Evolutionary conservation across 2,329 filamentous ascomycete species (phyloP).

Genomic region (Conoideocrella luteorostrata): DNA sequence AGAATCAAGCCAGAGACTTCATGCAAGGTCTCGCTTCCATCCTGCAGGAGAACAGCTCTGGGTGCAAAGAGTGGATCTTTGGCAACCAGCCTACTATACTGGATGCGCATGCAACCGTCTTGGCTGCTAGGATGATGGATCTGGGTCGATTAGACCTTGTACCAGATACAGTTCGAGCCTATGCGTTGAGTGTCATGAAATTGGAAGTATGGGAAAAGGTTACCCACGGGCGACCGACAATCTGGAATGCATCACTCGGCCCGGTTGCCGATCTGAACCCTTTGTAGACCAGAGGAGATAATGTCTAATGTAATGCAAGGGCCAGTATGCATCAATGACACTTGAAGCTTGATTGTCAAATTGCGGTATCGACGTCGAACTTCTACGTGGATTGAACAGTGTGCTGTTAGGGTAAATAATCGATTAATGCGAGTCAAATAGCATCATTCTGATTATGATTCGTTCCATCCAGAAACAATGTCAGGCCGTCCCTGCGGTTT

Average conservation of each 20-base stretch:
- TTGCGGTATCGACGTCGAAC: too few relatives aligned
- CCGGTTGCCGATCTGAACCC: constrained; percentile 14
- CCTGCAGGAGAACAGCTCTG: constrained; percentile 10
- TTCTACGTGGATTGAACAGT: too few relatives aligned
- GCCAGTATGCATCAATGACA: too few relatives aligned
- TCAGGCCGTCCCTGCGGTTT: too few relatives aligned
- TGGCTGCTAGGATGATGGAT: constrained; percentile 19
- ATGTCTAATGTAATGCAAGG: not conserved
- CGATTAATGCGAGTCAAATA: too few relatives aligned
- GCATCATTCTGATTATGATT: too few relatives aligned
- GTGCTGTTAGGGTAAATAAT: too few relatives aligned
- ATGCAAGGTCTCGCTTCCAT: constrained; percentile 16
- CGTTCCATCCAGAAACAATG: too few relatives aligned
- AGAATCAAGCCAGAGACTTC: constrained; percentile 16
- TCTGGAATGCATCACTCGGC: constrained; percentile 17
- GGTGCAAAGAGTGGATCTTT: constrained; percentile 19
- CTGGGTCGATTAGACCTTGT: constrained; percentile 18
- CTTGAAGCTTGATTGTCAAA: too few relatives aligned
- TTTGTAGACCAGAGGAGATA: constrained; percentile 7
- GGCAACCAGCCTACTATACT: constrained; percentile 22
- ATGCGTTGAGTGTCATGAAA: constrained; percentile 14
- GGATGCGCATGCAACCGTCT: constrained; percentile 19
- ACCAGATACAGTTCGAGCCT: constrained; percentile 14
- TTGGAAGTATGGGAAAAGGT: constrained; percentile 21
- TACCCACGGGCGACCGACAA: constrained; percentile 19